phyloP scores from a whole-genome alignment of 495 filamentous ascomycete species.

The Pyronema domesticum region DNA sequence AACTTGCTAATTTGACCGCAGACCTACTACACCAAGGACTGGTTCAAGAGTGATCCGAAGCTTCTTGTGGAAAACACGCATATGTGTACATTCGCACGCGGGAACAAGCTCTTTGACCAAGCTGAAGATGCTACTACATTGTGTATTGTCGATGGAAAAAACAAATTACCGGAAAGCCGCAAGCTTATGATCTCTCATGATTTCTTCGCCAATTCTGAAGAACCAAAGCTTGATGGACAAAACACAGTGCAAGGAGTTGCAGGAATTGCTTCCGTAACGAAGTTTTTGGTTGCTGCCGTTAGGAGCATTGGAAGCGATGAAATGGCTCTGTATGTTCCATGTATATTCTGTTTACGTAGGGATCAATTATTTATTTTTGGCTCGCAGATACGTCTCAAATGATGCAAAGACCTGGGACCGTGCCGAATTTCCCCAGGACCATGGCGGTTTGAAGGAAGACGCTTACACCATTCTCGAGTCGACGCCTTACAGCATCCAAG shows the following conservation, averaged over 20 bases:
- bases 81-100: constrained; percentile 70
- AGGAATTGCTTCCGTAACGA: constrained; percentile 61
- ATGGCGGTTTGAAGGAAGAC: constrained; percentile 55
- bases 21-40: constrained; percentile 66
- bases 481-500: constrained; percentile 90
- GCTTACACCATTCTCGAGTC: constrained; percentile 89
- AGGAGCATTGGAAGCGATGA: constrained; percentile 65
- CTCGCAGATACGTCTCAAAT: constrained; percentile 37
- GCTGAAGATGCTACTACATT: constrained; percentile 47
- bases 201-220: constrained; percentile 46
- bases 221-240: constrained; percentile 56
- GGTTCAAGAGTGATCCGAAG: constrained; percentile 48
- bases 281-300: constrained; percentile 67
- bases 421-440: constrained; percentile 65
- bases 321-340: constrained; percentile 56
- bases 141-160: constrained; percentile 59
- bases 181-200: constrained; percentile 62
- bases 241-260: constrained; percentile 56
- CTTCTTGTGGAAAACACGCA: constrained; percentile 42
- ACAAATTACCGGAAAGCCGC: constrained; percentile 43
- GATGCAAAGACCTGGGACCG: constrained; percentile 75
- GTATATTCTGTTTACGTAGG: neutral
- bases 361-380: neutral
- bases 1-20: constrained; percentile 6
- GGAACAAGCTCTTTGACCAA: constrained; percentile 47